phyloP scores from a whole-genome alignment of 148 eudicot species.

The Drosera capensis region DNA sequence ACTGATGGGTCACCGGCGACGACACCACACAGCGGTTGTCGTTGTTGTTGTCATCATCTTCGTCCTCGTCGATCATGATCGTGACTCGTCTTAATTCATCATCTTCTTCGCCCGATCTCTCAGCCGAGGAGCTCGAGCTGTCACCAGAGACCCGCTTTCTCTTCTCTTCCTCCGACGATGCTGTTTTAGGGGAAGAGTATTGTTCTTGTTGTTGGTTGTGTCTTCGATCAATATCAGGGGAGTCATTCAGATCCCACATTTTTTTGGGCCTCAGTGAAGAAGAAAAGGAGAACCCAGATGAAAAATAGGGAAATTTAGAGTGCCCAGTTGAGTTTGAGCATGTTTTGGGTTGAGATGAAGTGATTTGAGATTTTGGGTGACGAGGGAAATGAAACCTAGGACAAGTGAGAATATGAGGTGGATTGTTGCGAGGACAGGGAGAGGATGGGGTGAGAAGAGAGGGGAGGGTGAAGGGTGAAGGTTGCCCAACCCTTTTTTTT shows the following conservation, averaged over 20 bases:
- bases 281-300: too few species aligned
- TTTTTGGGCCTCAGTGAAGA: constrained; percentile 1
- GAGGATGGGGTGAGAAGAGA: too few species aligned
- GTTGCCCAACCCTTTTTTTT: too few species aligned
- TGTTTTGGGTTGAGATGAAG: too few species aligned
- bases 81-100: constrained; percentile 19
- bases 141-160: constrained; percentile 30
- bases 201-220: constrained; percentile 30
- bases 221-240: constrained; percentile 34
- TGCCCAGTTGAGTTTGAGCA: not conserved
- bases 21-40: constrained; percentile 7
- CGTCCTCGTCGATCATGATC: constrained; percentile 6
- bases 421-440: too few species aligned
- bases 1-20: constrained; percentile 71
- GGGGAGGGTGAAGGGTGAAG: too few species aligned
- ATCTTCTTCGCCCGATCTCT: constrained; percentile 5
- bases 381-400: too few species aligned
- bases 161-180: constrained; percentile 32
- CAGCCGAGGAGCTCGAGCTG: constrained; percentile 61
- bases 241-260: constrained; percentile 97
- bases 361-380: too few species aligned
- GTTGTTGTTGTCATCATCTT: not conserved
- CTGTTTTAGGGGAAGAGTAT: constrained; percentile 26
- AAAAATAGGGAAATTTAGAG: too few species aligned
- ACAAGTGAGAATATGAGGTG: too few species aligned